Percentiles rank a stretch among this genome's conserved stretches.
phyloP scores from a whole-genome alignment of 306 rosid species.

The Prosopis cineraria region DNA sequence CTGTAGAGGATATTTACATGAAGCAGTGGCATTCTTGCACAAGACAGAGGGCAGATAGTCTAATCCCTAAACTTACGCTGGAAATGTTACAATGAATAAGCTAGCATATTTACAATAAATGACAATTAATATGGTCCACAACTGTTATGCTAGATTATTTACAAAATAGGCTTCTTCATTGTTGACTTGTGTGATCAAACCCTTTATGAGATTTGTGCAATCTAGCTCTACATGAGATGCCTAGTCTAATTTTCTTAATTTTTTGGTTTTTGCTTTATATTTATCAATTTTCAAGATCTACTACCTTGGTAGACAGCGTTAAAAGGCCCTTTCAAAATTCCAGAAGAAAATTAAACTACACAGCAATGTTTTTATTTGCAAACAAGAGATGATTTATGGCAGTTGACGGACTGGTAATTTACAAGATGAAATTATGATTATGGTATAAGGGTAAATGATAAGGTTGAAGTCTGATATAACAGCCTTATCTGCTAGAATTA shows the following conservation, averaged over 20 bases:
- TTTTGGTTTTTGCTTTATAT: too few relatives aligned
- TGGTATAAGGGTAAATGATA: background rate
- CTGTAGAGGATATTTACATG: too few relatives aligned
- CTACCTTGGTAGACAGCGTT: background rate
- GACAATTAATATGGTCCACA: background rate
- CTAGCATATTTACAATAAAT: background rate
- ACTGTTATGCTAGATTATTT: background rate
- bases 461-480: background rate
- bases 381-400: background rate
- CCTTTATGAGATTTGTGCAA: background rate
- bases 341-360: background rate
- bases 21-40: too few relatives aligned
- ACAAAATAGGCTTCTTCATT: background rate
- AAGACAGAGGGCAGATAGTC: background rate
- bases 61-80: background rate
- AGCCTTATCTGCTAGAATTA: background rate
- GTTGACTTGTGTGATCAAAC: background rate
- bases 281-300: background rate
- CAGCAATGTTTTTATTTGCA: background rate
- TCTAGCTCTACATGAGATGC: background rate
- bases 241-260: background rate
- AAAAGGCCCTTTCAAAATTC: background rate
- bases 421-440: background rate
- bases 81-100: background rate
- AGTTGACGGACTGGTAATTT: background rate